A percentile compares a stretch with the other conserved stretches of the same genome.
Evolutionary conservation across 2,329 filamentous ascomycete genomes (phyloP).

Genomic region (Xenoacremonium recifei): DNA sequence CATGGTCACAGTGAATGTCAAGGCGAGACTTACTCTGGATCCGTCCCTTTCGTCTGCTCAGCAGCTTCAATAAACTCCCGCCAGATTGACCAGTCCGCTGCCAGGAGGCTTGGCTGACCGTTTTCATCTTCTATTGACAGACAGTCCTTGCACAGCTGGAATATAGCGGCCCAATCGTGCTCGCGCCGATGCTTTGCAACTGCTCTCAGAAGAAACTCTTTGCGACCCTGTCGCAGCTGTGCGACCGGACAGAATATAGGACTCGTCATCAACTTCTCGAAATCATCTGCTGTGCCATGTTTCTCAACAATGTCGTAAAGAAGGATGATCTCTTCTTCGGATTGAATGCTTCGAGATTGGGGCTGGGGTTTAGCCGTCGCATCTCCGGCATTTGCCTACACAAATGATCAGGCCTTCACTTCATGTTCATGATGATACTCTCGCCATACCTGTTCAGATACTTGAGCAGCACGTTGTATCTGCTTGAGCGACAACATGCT

Average conservation of each 20-base stretch:
- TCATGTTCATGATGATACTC: background rate
- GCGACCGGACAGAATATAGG: constrained; percentile 39
- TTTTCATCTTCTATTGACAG: constrained; percentile 37
- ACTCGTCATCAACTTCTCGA: constrained; percentile 37
- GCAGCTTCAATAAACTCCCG: constrained; percentile 39
- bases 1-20: no score
- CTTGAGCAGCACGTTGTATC: constrained; percentile 48
- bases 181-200: constrained; percentile 36
- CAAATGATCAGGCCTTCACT: constrained; percentile 1
- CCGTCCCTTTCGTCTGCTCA: constrained; percentile 27
- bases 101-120: constrained; percentile 39
- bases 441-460: constrained; percentile 43
- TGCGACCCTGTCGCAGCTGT: constrained; percentile 46
- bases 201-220: constrained; percentile 45
- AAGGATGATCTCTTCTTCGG: constrained; percentile 50
- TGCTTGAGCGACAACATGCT: constrained; percentile 50
- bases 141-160: constrained; percentile 43
- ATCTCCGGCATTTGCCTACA: constrained; percentile 18
- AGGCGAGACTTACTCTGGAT: constrained; percentile 35
- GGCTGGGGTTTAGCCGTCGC: constrained; percentile 17
- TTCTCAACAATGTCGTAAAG: constrained; percentile 47
- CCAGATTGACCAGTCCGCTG: constrained; percentile 45
- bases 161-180: constrained; percentile 42
- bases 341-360: constrained; percentile 34
- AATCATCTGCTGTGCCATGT: constrained; percentile 42